phyloP scores from a whole-genome alignment of 2,329 filamentous ascomycete species.

The Trichoderma breve region DNA sequence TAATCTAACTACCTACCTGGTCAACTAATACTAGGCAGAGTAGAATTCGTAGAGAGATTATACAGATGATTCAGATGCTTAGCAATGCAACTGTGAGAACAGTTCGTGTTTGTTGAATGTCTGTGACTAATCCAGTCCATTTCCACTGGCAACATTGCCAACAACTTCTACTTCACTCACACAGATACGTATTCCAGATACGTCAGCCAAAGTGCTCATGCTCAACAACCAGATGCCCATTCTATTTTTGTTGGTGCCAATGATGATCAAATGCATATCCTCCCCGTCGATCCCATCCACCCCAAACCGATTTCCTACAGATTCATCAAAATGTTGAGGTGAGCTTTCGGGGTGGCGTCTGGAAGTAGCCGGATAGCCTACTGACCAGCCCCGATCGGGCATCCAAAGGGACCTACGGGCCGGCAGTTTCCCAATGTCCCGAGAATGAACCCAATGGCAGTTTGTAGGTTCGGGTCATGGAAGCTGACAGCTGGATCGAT shows the following conservation, averaged over 20 bases:
- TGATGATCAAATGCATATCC: neutral
- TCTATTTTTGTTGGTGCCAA: neutral
- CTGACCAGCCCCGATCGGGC: neutral
- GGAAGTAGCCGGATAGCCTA: constrained; percentile 18
- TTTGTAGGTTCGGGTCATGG: neutral
- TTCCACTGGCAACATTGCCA: neutral
- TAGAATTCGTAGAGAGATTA: neutral
- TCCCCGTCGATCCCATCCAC: neutral
- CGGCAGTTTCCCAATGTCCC: neutral
- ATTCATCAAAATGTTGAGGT: neutral
- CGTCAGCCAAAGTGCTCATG: neutral
- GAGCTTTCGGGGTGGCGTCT: neutral
- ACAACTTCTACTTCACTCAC: neutral
- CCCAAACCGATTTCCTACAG: neutral
- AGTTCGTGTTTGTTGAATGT: neutral
- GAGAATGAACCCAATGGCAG: neutral
- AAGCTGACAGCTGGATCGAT: neutral
- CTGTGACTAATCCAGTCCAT: neutral
- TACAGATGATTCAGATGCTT: neutral
- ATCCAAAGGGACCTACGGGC: neutral
- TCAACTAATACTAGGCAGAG: no score
- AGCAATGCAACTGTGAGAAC: neutral
- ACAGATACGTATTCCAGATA: neutral
- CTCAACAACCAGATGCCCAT: neutral
- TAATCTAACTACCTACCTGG: neutral